Conservation (phyloP, 371 early-diverging fungal genomes). For the Saksenaea oblongispora region DNA sequence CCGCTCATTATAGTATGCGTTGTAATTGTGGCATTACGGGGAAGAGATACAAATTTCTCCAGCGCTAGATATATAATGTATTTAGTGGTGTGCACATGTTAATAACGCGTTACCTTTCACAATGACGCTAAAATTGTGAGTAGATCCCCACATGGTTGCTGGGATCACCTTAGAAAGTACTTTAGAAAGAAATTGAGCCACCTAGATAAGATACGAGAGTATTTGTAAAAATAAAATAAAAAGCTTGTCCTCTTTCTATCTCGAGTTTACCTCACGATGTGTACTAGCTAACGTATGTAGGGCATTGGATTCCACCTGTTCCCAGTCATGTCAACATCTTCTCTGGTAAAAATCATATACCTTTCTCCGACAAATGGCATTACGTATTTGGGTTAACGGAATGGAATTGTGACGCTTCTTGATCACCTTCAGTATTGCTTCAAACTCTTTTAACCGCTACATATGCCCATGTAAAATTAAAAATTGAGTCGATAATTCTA, state of each 20-base stretch:
- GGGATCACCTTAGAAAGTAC: conserved; percentile 51
- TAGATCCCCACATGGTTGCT: conserved; percentile 51
- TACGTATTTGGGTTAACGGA: not conserved
- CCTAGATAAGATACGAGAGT: too few relatives aligned
- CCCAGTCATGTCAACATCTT: not conserved
- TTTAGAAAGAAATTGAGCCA: conserved; percentile 7
- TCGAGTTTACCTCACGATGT: not conserved
- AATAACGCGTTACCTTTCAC: conserved; percentile 35
- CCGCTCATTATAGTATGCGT: not conserved
- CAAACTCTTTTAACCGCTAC: not conserved
- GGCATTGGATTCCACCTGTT: not conserved
- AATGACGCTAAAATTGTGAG: conserved; percentile 44
- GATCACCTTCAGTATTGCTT: not conserved
- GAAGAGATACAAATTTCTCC: not conserved
- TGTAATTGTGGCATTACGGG: not conserved
- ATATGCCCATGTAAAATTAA: not conserved
- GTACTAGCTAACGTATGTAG: not conserved
- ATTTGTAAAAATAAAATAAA: too few relatives aligned
- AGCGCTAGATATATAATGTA: not conserved
- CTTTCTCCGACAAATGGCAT: not conserved
- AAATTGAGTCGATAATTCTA: not conserved
- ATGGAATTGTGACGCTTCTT: not conserved
- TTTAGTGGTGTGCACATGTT: not conserved
- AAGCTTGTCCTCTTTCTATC: not conserved
- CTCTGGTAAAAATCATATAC: not conserved